Conservation (phyloP, 805 yeast genomes). For the Priceomyces melissophilus region DNA sequence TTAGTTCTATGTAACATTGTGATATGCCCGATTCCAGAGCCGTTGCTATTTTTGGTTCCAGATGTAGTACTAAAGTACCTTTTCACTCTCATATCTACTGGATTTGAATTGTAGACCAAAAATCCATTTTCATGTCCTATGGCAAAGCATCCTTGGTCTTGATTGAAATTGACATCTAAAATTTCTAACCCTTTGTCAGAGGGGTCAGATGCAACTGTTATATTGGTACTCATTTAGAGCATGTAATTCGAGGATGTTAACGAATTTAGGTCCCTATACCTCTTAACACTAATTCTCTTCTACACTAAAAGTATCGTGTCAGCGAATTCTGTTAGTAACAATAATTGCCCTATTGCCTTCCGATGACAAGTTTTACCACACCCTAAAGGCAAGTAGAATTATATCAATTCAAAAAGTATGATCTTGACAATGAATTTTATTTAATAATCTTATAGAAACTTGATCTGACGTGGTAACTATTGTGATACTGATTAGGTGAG, state of each 20-base stretch:
- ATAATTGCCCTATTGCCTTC: too few relatives aligned
- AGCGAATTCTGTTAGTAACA: too few relatives aligned
- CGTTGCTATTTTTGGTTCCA: constrained; percentile 10
- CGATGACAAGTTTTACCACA: too few relatives aligned
- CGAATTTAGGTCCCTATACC: too few relatives aligned
- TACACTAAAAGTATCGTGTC: too few relatives aligned
- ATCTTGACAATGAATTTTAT: too few relatives aligned
- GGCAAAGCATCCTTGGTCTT: constrained; percentile 88
- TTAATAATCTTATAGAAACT: too few relatives aligned
- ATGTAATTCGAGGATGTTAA: not conserved
- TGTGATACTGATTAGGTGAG: not conserved
- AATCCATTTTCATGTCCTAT: constrained; percentile 80
- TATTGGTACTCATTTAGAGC: constrained; percentile 17
- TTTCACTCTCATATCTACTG: constrained; percentile 71
- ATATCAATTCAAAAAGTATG: too few relatives aligned
- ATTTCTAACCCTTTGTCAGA: constrained; percentile 13
- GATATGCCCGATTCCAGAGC: constrained; percentile 68
- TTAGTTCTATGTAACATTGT: constrained; percentile 88
- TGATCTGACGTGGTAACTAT: too few relatives aligned
- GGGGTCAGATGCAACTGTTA: constrained; percentile 11
- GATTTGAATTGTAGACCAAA: constrained; percentile 81
- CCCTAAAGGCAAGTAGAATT: too few relatives aligned
- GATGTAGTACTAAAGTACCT: constrained; percentile 41
- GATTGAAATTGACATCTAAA: constrained; percentile 71
- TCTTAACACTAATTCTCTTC: too few relatives aligned